Evolutionary conservation across 2,329 filamentous ascomycete species (phyloP).

Genomic region (Graphilbum fragrans): DNA sequence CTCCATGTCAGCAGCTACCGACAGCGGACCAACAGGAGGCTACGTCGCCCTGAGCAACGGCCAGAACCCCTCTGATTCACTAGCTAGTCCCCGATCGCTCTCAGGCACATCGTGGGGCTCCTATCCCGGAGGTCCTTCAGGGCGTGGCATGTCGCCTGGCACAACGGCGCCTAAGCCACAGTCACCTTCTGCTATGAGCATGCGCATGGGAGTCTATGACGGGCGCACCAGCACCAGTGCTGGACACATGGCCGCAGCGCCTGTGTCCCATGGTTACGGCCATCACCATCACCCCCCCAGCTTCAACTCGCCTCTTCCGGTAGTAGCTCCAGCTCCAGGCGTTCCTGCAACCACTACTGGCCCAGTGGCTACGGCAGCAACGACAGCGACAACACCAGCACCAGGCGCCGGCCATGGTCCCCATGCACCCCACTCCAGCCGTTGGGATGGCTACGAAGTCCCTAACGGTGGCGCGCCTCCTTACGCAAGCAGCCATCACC

Average conservation of each 20-base stretch:
- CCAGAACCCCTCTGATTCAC: conserved; percentile 30
- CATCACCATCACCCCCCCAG: conserved; percentile 24
- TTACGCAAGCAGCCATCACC: conserved; percentile 6
- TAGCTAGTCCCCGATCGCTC: conserved; percentile 40
- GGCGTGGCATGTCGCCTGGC: conserved; percentile 31
- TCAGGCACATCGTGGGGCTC: conserved; percentile 33
- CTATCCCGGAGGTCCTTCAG: conserved; percentile 10
- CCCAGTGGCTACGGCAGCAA: neutral
- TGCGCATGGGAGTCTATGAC: conserved; percentile 21
- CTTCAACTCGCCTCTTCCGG: conserved; percentile 10
- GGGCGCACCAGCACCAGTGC: conserved; percentile 7
- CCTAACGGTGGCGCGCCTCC: neutral
- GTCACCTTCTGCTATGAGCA: conserved; percentile 17
- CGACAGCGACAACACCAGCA: neutral
- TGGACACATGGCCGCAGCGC: neutral
- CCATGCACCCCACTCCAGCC: neutral
- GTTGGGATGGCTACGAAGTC: conserved; percentile 11
- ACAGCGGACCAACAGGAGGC: conserved; percentile 24
- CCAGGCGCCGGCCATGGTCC: neutral
- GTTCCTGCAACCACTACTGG: neutral
- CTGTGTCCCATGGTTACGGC: conserved; percentile 4
- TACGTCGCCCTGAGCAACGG: conserved; percentile 23
- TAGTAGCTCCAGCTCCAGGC: neutral
- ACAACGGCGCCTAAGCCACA: conserved; percentile 20
- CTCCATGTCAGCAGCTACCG: conserved; percentile 19